Base-by-base conservation (phyloP, 2,329 filamentous ascomycete species). In the Coniosporium tulheliwenetii region DNA sequence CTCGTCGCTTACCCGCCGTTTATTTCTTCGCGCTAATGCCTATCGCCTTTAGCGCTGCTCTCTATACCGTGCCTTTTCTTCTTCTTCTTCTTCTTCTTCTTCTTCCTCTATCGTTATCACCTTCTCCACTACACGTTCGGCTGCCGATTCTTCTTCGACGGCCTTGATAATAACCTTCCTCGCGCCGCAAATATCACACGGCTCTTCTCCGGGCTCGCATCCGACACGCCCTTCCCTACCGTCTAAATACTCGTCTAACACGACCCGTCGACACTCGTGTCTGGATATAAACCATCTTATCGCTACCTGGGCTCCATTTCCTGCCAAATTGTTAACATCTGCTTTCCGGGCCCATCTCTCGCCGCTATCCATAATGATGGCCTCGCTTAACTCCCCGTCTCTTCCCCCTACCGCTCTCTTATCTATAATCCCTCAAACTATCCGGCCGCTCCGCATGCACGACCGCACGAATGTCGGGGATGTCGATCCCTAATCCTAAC, bases 391-490 rank as follows among this genome's bases (percentile, higher is more conserved):
- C 14, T 9, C 16, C 10, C 37, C 37, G 29, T 39, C 29, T 19
- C 37, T 16, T 12, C 37, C n/a, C 37, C 16, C 37, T 29, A 2
- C 37, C 37, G 29, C 37, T 39, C 37, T 39, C 37, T 19, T 39
- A 19, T 19, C n/a, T 19, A 30, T 39, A 39, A 29, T 39, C 37
- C 10, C 10, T 10, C 37, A 39, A 29, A n/a, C 9, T 39, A 10
- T 14, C 10, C 19, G 37, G 37, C 37, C 16, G 16, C n/a, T 39
- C 37, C 37, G 30, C 16, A 19, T 39, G 37, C 19, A 39, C 19
- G 16, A 39, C 19, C 10, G 30, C 29, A 9, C 37, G 13, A 19
- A 39, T 39, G 16, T 39, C 37, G 10, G 37, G 3, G 10, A 39
- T 15, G 37, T 39, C 37, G 16, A 39, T 19, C n/a, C 37, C 37